Conservation (phyloP, 192 early-diverging fungal genomes). For the Chytriomyces sp. region DNA sequence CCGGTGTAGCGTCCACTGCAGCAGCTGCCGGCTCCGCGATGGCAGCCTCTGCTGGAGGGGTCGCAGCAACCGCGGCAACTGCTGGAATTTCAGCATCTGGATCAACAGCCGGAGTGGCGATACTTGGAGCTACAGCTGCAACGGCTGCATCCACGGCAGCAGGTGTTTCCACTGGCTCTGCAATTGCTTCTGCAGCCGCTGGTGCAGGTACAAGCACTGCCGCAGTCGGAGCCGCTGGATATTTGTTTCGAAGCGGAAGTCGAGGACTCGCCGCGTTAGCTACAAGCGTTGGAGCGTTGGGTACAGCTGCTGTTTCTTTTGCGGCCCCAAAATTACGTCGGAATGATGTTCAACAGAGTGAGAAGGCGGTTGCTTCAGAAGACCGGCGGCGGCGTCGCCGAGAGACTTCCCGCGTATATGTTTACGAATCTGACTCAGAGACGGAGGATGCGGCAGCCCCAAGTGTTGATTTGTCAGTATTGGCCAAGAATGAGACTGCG, state of each 20-base stretch:
- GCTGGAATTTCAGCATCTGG: not conserved
- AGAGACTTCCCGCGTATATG: not conserved
- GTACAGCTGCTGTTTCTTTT: not conserved
- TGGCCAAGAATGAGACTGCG: too few relatives aligned
- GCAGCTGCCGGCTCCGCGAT: not conserved
- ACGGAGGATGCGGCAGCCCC: not conserved
- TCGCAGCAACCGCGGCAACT: not conserved
- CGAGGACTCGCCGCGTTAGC: not conserved
- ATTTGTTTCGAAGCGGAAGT: not conserved
- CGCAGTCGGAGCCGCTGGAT: not conserved
- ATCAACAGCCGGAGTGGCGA: not conserved
- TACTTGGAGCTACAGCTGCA: not conserved
- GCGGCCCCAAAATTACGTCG: not conserved
- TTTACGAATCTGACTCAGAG: not conserved
- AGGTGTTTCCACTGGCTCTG: not conserved
- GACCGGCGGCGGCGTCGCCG: not conserved
- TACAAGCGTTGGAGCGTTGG: not conserved
- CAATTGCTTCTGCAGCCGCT: not conserved
- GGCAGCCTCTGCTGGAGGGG: not conserved
- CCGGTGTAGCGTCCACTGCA: not conserved
- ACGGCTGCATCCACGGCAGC: not conserved
- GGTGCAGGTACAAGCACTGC: not conserved
- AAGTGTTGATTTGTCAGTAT: too few relatives aligned
- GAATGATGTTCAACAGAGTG: not conserved
- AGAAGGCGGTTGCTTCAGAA: not conserved